phyloP scores from a whole-genome alignment of 2,329 filamentous ascomycete genomes.

The Sporothrix inflata region DNA sequence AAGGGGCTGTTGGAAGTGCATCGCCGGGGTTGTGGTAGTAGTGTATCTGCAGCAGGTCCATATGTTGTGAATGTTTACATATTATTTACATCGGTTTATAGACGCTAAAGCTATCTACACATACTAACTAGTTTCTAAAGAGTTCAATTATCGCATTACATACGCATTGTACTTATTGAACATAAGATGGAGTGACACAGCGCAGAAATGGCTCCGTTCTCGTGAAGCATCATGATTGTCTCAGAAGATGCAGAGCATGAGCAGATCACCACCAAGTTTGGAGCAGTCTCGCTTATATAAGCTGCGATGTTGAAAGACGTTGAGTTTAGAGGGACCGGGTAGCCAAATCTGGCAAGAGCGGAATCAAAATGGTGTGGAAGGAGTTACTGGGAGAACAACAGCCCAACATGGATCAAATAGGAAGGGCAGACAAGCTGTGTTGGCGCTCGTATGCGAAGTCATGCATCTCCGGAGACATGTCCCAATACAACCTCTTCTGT shows the following conservation, averaged over 20 bases:
- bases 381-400: not conserved
- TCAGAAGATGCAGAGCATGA: not conserved
- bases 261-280: not conserved
- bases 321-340: not conserved
- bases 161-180: not conserved
- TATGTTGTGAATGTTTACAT: no score
- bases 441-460: not conserved
- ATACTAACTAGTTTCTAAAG: no score
- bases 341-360: not conserved
- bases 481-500: not conserved
- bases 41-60: no score
- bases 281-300: not conserved
- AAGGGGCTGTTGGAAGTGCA: no score
- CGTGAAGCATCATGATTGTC: not conserved
- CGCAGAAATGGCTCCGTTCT: no score
- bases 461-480: not conserved
- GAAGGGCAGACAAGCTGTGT: not conserved
- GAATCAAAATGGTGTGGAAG: not conserved
- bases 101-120: no score
- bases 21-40: no score
- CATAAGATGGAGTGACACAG: not conserved
- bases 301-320: not conserved
- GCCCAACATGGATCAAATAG: not conserved
- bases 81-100: no score
- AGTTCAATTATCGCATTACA: not conserved